Conservation (phyloP, 2,329 filamentous ascomycete species). For the Cylindrodendrum hubeiense region DNA sequence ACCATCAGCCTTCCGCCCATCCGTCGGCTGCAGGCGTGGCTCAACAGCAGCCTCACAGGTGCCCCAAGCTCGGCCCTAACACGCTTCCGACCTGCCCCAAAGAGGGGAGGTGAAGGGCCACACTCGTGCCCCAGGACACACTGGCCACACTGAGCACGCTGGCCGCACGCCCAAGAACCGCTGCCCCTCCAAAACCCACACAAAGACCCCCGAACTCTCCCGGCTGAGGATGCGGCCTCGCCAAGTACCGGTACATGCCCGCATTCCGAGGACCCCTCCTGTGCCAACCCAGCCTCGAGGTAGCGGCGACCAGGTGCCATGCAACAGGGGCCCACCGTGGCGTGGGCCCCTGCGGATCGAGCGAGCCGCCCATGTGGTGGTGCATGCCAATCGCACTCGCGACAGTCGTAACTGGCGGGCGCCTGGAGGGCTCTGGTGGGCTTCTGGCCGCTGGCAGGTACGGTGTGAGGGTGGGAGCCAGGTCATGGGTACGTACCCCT, state of each 20-base stretch:
- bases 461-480: conserved; percentile 26
- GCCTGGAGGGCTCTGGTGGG: conserved; percentile 4
- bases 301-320: conserved; percentile 23
- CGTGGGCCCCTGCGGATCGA: conserved; percentile 45
- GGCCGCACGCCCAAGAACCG: conserved; percentile 18
- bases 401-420: conserved; percentile 39
- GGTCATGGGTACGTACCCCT: conserved; percentile 46
- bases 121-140: conserved; percentile 16
- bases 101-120: conserved; percentile 7
- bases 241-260: conserved; percentile 40
- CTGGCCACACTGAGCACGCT: conserved; percentile 11
- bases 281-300: conserved; percentile 21
- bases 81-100: conserved; percentile 28
- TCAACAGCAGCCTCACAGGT: conserved; percentile 44
- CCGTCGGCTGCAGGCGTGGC: conserved; percentile 38
- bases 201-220: conserved; percentile 41
- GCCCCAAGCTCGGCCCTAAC: conserved; percentile 20
- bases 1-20: conserved; percentile 42
- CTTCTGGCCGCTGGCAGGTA: conserved; percentile 4
- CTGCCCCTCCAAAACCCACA: conserved; percentile 25
- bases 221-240: conserved; percentile 27
- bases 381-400: conserved; percentile 43
- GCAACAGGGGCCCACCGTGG: conserved; percentile 31
- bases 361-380: conserved; percentile 43
- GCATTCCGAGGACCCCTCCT: conserved; percentile 23